Conservation (phyloP, 78 protist genomes). For the Paratrimastix pyriformis region DNA sequence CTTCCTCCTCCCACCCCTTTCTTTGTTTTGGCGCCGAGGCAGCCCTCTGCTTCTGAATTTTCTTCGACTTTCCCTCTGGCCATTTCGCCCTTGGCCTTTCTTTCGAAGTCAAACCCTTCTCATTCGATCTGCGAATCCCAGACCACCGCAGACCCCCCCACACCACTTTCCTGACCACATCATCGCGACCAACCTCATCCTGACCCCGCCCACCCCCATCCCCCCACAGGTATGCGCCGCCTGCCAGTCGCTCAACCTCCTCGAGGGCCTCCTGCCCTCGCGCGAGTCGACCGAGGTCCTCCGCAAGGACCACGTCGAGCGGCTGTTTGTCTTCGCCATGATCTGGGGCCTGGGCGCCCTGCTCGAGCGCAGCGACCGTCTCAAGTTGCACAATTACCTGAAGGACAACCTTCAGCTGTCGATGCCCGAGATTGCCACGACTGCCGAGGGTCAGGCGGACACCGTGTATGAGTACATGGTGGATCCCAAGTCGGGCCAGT, state of each 20-base stretch:
- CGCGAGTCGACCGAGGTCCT: too few relatives aligned
- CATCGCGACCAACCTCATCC: not conserved
- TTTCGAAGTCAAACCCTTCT: too few relatives aligned
- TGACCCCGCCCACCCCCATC: too few relatives aligned
- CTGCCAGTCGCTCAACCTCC: conserved; percentile 27
- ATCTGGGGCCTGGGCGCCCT: conserved; percentile 65
- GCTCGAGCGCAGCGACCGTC: conserved; percentile 60
- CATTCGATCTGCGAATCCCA: too few relatives aligned
- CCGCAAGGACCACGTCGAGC: too few relatives aligned
- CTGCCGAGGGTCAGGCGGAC: too few relatives aligned
- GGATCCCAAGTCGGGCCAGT: conserved; percentile 28
- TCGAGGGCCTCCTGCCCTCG: conserved; percentile 30
- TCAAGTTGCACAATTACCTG: conserved; percentile 20
- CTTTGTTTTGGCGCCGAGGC: too few relatives aligned
- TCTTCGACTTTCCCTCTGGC: too few relatives aligned
- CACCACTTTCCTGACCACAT: too few relatives aligned
- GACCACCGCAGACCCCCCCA: too few relatives aligned
- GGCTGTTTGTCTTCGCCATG: conserved; percentile 40
- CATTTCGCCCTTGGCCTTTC: too few relatives aligned
- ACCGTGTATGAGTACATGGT: conserved; percentile 61
- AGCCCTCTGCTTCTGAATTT: too few relatives aligned
- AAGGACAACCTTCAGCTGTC: not conserved
- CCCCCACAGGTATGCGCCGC: not conserved
- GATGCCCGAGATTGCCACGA: not conserved
- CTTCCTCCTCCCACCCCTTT: not conserved